phyloP scores from a whole-genome alignment of 164 flowering plant species.

The Akebia trifoliata region DNA sequence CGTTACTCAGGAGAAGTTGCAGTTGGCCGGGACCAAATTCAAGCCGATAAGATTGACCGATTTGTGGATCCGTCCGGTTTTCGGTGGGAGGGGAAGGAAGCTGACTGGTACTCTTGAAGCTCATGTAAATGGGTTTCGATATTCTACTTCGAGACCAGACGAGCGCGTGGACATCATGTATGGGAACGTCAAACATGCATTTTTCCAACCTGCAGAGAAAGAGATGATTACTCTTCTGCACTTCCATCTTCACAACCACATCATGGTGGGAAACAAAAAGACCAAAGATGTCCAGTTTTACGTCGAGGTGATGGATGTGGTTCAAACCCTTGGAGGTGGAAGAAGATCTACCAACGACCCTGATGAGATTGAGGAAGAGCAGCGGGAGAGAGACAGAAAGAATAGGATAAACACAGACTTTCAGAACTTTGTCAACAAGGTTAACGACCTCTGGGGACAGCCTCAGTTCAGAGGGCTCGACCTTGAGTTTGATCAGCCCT shows the following conservation, averaged over 20 bases:
- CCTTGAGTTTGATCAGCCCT: conserved; percentile 83
- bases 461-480: conserved; percentile 52
- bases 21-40: conserved; percentile 48
- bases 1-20: conserved; percentile 77
- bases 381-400: conserved; percentile 67
- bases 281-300: conserved; percentile 83
- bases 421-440: conserved; percentile 61
- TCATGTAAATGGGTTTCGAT: conserved; percentile 73
- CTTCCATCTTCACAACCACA: conserved; percentile 78
- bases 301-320: conserved; percentile 87
- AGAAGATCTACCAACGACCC: conserved; percentile 81
- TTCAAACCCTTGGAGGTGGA: conserved; percentile 73
- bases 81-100: conserved; percentile 75
- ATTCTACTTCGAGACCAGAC: conserved; percentile 56
- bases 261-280: conserved; percentile 87
- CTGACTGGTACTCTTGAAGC: conserved; percentile 63
- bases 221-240: conserved; percentile 79
- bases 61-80: conserved; percentile 73
- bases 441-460: conserved; percentile 72
- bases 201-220: conserved; percentile 81
- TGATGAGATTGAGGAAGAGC: conserved; percentile 86
- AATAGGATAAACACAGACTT: conserved; percentile 73
- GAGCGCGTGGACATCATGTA: conserved; percentile 74
- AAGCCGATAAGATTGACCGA: conserved; percentile 60
- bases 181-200: conserved; percentile 73